A percentile compares a stretch with the other conserved stretches of the same genome.
These are phyloP conservation scores for Lagerstroemia speciosa DNA, from an alignment of 345 rosid genomes.

Conservation along the genomic window DNA sequence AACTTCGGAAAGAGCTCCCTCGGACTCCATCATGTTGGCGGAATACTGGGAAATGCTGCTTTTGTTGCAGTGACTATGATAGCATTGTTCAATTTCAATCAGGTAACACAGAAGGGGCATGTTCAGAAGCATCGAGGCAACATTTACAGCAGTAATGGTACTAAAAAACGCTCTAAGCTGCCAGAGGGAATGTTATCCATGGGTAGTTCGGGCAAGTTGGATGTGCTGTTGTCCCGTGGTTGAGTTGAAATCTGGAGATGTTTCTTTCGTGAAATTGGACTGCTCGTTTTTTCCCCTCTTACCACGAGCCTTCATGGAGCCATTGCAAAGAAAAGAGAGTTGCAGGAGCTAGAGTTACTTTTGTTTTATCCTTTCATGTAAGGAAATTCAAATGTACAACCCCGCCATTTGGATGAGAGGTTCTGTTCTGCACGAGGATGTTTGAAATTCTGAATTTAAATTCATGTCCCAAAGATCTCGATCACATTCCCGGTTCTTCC, in stretches of 20 bases:
- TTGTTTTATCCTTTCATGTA: not conserved
- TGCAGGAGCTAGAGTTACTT: too few relatives aligned
- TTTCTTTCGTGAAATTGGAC: not conserved
- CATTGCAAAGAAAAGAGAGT: not conserved
- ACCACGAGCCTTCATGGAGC: constrained; percentile 6
- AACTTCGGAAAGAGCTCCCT: constrained; percentile 51
- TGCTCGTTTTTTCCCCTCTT: not conserved
- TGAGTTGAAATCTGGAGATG: constrained; percentile 16
- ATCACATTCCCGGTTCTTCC: too few relatives aligned
- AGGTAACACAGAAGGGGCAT: constrained; percentile 31
- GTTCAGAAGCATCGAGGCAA: constrained; percentile 29
- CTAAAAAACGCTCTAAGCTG: constrained; percentile 25
- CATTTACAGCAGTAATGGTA: constrained; percentile 18
- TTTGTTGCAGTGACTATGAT: constrained; percentile 68
- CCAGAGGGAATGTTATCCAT: constrained; percentile 28
- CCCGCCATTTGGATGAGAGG: not conserved
- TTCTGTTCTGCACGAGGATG: too few relatives aligned
- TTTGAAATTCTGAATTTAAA: too few relatives aligned
- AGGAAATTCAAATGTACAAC: not conserved
- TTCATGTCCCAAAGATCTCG: too few relatives aligned
- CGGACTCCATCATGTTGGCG: constrained; percentile 48
- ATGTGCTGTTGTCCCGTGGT: constrained; percentile 76
- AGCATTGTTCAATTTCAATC: constrained; percentile 65
- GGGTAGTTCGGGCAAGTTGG: constrained; percentile 35
- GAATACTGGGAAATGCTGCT: constrained; percentile 72